Evolutionary conservation across 805 yeast species (phyloP), one percentile per base, ranked within the genome.

Genomic region (Kluyveromyces siamensis): DNA sequence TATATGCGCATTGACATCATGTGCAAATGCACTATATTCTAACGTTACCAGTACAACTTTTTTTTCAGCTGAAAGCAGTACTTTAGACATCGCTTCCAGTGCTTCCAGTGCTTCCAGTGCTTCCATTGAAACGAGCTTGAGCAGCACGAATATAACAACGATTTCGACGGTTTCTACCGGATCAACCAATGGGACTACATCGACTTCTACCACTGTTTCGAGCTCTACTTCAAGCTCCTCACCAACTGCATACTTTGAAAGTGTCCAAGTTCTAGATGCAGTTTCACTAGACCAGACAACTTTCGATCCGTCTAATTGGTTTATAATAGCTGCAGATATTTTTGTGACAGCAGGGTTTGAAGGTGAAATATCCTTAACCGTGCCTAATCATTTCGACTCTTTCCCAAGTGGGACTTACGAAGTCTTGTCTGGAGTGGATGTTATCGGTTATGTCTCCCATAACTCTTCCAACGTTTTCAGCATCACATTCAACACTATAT

Each of bases 231-330:
- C 44, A 11, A 46, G 46, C 8, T 13, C 53, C 10, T 46, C 57
- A 5, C 35, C 53, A 14, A 52, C 53, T 7, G 47, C 54, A 16
- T 52, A 53, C 19, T 56, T 63, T 48, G 49, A 55, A 7, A 50
- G 48, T 41, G 55, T 63, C 9, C 54, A 55, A 37, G 25, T 63
- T 3, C 35, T 54, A n/a, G 66, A 63, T 44, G 48, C 64, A 11
- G 50, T 55, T 44, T 53, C 63, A 2, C 51, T 52, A 6, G 43
- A 53, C n/a, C 45, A 51, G 14, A 49, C 54, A 18, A 61, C 62
- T 38, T 56, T 56, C 10, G 62, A 62, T 46, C 48, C 52, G 19
- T 48, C 55, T 42, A 63, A 62, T 46, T 60, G 61, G 62, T 61
- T 64, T 46, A 16, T 58, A 21, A 49, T 64, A 13, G 54, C 55